Percentiles rank a stretch among this genome's conserved stretches.
These are phyloP conservation scores for Piper longum DNA, from an alignment of 164 flowering plant genomes.

Conservation along the genomic window DNA sequence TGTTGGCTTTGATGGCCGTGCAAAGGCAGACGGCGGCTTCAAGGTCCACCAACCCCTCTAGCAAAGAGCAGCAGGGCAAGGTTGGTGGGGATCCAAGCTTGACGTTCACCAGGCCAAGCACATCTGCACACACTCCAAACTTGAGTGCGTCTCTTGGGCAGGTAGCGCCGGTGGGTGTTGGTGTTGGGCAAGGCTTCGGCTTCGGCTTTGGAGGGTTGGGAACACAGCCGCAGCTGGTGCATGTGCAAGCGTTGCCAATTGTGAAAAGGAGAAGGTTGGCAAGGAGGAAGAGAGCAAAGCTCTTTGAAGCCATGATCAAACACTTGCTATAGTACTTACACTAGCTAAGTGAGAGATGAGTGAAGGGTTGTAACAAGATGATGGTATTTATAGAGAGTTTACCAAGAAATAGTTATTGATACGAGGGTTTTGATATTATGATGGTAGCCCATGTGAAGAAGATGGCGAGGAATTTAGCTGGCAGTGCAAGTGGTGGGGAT, in stretches of 20 bases:
- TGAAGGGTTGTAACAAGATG: background rate
- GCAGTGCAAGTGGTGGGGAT: background rate
- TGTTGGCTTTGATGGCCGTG: slow-evolving; percentile 43
- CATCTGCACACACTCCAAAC: slow-evolving; percentile 38
- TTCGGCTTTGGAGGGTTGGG: slow-evolving; percentile 10
- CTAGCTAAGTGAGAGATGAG: background rate
- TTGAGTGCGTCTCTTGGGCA: slow-evolving; percentile 46
- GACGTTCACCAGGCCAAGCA: slow-evolving; percentile 24
- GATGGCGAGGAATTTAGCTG: background rate
- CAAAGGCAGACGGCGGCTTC: slow-evolving; percentile 66
- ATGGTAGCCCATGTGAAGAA: background rate
- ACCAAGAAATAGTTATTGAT: background rate
- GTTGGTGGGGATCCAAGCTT: slow-evolving; percentile 32
- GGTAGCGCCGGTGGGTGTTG: slow-evolving; percentile 10
- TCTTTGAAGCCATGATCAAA: slow-evolving; percentile 34
- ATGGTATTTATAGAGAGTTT: slow-evolving; percentile 1
- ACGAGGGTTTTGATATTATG: background rate
- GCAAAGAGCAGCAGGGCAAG: slow-evolving; percentile 42
- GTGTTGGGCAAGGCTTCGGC: slow-evolving; percentile 6
- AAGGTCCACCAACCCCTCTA: slow-evolving; percentile 43
- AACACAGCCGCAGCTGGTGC: background rate
- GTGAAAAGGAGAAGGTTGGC: slow-evolving; percentile 39
- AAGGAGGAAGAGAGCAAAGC: slow-evolving; percentile 29
- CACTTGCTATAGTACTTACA: background rate
- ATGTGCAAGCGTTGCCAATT: slow-evolving; percentile 15